Evolutionary conservation across 257 asterid genomes (phyloP), one percentile per base, ranked within the genome.

Genomic region (Paulownia fortunei): DNA sequence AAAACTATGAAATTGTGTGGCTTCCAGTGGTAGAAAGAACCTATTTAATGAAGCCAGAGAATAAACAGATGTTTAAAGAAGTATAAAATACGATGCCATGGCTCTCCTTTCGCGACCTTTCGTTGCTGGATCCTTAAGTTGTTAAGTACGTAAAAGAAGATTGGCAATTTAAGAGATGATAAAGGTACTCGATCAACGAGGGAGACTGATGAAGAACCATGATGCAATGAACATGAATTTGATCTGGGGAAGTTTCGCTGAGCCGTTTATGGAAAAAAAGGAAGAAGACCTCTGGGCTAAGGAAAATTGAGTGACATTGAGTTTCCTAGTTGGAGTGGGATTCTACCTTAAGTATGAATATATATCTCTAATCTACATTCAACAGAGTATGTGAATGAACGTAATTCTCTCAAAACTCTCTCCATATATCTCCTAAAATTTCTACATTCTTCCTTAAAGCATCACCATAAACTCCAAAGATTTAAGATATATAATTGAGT

Each of bases 171-270:
- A 16, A 51, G 13, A 79, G 69, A 64, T 72, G 32, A 19, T 73
- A 0, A 71, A 70, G 24, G 42, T 59, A 10, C 15, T 79, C 18
- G 60, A 27, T 63, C n/a, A 27, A 4, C 30, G 64, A 26, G 83
- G 79, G 16, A 79, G 64, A 58, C 2, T 39, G 5, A 23, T 63
- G n/a, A 42, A 13, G 59, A 34, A 52, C 62, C n/a, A 4, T 16
- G 69, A 79, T 64, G 83, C 83, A 39, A 15, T 63, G 12, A 52
- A 54, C 13, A 79, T 79, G 79, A 30, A 72, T 13, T 42, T 56
- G 2, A 79, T 79, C 0, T 79, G 83, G 83, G 75, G 70, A 47
- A 54, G 16, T 32, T 16, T 1, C 18, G 79, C 75, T 27, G 12
- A 63, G 13, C 79, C 75, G 0, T 79, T 72, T 37, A 37, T 30